Evolutionary conservation across 106 monocot species (phyloP).

Genomic region (Dendrobium catenatum): DNA sequence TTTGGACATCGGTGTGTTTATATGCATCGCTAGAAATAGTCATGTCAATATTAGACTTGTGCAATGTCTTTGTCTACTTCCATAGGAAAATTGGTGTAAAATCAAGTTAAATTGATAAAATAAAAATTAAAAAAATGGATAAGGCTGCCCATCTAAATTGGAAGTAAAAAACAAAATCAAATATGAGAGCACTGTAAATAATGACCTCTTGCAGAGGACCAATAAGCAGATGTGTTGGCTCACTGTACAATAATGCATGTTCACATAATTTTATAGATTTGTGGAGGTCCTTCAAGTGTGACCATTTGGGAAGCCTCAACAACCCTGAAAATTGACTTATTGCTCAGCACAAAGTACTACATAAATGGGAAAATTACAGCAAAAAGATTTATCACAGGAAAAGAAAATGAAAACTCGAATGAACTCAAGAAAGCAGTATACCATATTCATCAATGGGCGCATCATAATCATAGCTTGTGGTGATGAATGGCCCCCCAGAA

Average conservation of each 20-base stretch:
- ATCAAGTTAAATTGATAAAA: background rate
- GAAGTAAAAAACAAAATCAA: background rate
- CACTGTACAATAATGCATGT: slow-evolving; percentile 50
- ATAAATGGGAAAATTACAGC: background rate
- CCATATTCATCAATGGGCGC: slow-evolving; percentile 99
- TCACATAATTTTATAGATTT: slow-evolving; percentile 72
- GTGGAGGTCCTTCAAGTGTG: slow-evolving; percentile 84
- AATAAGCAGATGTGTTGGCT: slow-evolving; percentile 33
- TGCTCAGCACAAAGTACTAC: background rate
- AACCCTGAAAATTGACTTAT: slow-evolving; percentile 44
- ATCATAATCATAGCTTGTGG: slow-evolving; percentile 98
- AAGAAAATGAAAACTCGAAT: background rate
- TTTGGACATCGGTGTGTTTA: background rate
- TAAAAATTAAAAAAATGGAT: background rate
- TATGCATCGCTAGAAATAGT: background rate
- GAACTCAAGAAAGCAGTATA: slow-evolving; percentile 17
- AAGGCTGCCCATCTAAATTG: background rate
- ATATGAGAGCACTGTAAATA: background rate
- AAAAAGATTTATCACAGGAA: background rate
- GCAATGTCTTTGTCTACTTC: background rate
- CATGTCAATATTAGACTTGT: background rate
- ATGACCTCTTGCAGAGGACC: slow-evolving; percentile 80
- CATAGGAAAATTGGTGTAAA: background rate
- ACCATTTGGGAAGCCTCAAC: slow-evolving; percentile 86
- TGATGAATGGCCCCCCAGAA: slow-evolving; percentile 93